Evolutionary conservation across 2,329 filamentous ascomycete species (phyloP).

Genomic region (Colletotrichum simmondsii): DNA sequence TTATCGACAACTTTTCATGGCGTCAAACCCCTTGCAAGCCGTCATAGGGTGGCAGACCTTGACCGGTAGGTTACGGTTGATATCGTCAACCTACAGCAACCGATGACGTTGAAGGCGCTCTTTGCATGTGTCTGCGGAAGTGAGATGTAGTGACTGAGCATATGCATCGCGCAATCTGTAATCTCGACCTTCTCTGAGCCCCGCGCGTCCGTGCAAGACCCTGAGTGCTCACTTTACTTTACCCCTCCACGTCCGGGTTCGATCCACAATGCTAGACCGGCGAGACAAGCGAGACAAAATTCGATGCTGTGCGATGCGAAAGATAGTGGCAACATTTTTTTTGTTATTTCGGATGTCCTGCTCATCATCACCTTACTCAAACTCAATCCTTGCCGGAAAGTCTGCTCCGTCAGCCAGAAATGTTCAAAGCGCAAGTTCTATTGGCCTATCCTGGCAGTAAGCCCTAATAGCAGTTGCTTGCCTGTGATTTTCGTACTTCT

Average conservation of each 20-base stretch:
- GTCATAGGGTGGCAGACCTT: background rate
- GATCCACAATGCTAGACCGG: background rate
- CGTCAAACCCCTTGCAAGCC: background rate
- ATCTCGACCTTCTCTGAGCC: background rate
- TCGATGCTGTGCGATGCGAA: constrained; percentile 12
- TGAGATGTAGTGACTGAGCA: background rate
- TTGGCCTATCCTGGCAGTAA: background rate
- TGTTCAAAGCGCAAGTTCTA: background rate
- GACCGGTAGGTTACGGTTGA: background rate
- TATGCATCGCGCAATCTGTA: background rate
- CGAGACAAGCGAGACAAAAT: constrained; percentile 5
- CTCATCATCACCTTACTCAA: background rate
- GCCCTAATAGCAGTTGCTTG: background rate
- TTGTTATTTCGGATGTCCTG: background rate
- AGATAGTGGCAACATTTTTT: constrained; percentile 13
- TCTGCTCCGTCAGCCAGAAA: constrained; percentile 1
- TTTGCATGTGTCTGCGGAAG: background rate
- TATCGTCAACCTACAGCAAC: background rate
- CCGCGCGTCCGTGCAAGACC: constrained; percentile 1
- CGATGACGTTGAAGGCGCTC: constrained; percentile 18
- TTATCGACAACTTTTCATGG: background rate
- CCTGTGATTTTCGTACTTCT: background rate
- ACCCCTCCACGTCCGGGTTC: background rate
- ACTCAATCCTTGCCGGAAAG: constrained; percentile 10
- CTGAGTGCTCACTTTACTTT: background rate